Evolutionary conservation across 2,329 filamentous ascomycete species (phyloP).

Genomic region (Sporothrix brunneoviolacea): DNA sequence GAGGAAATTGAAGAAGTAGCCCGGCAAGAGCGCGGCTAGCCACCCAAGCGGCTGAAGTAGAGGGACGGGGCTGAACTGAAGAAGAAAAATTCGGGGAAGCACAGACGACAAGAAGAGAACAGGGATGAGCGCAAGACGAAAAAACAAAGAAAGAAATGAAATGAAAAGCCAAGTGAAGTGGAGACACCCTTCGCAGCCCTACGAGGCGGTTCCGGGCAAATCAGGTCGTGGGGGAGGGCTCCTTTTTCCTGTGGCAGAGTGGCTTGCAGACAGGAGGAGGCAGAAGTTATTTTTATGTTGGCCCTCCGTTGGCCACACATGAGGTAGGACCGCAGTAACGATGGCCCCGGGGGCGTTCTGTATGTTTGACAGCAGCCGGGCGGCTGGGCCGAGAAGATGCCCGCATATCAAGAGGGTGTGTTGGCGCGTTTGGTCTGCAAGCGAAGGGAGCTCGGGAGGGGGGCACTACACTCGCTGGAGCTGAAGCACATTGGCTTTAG

Average conservation of each 20-base stretch:
- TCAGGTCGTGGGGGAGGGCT: background rate
- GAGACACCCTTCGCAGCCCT: slow-evolving; percentile 6
- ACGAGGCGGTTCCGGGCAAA: slow-evolving; percentile 5
- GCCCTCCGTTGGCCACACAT: background rate
- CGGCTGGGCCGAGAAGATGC: too few species aligned
- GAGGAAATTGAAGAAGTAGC: background rate
- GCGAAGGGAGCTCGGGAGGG: too few species aligned
- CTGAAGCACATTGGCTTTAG: too few species aligned
- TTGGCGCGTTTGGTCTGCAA: too few species aligned
- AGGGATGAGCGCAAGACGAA: background rate
- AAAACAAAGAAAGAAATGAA: background rate
- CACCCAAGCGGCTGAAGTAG: slow-evolving; percentile 4
- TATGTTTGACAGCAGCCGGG: too few species aligned
- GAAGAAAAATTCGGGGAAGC: background rate
- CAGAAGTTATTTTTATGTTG: background rate
- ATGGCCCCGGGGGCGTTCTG: too few species aligned
- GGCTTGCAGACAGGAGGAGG: background rate
- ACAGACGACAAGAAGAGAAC: background rate
- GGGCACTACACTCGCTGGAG: too few species aligned
- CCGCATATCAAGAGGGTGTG: too few species aligned
- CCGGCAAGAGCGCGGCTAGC: background rate
- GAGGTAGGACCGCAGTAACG: too few species aligned
- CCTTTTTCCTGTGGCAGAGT: background rate
- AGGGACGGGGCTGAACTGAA: slow-evolving; percentile 5
- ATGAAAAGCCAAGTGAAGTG: background rate